Base-by-base conservation (phyloP, 2,329 filamentous ascomycete species). In the Aspergillus puulaauensis region DNA sequence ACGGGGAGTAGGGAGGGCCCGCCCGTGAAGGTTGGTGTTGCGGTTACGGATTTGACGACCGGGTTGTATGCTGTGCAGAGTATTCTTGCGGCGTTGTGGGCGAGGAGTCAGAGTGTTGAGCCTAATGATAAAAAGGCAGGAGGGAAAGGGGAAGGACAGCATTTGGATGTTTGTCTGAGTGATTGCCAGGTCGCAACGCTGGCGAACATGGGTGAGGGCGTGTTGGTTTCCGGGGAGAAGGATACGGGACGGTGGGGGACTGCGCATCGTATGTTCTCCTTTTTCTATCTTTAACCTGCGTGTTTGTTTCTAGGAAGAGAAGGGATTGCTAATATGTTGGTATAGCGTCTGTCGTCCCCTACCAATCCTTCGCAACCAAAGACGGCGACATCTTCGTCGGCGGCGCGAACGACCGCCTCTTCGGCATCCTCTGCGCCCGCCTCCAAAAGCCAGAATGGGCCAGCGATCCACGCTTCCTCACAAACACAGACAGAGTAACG, bases 151-250 rank as follows among this genome's bases (percentile, higher is more conserved):
- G 4, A 86, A 83, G 95, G 95, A 0, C 95, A 98, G 76, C 91
- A 96, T 70, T 90, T 99, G 59, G 95, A 99, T 73, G 89, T 95
- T 17, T 86, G 91, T 0, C 78, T 99, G 59, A 96, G 91, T 63
- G 95, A 99, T 72, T 97, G 93, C 68, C 95, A 99, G 71, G 93
- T 95, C n/a, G 95, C 93, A 0, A 97, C 93, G 0, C 78, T 99
- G 46, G 87, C 91, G n/a, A 99, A 98, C 71, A 91, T 99, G 68
- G 95, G 93, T 7, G 96, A 91, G 71, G 96, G 92, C 58, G 91
- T 89, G 59, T 79, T 99, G 43, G 89, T 98, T 61, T 95, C 90
- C 66, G 93, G 93, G 2, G 78, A 96, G 74, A 89, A 88, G 64
- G 95, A 99, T 71, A 85, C 87, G 0, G 95, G 95, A 0, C 83